Conservation (phyloP, 805 yeast genomes). For the Ogataea saltuana region DNA sequence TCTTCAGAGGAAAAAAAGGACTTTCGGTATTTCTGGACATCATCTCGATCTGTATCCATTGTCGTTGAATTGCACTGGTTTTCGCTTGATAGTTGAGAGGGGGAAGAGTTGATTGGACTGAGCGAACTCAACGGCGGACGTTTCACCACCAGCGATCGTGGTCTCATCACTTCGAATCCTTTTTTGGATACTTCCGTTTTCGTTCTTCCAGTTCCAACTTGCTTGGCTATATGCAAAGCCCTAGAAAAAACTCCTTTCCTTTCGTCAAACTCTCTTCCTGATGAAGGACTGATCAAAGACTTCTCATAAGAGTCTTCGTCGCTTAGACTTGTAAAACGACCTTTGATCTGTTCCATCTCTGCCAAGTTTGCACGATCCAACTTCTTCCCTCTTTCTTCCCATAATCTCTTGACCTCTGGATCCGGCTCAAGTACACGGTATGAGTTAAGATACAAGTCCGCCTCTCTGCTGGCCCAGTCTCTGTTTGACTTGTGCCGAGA, state of each 20-base stretch:
- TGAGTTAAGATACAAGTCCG: slow-evolving; percentile 51
- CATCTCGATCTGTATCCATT: not conserved
- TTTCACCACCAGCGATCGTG: slow-evolving; percentile 17
- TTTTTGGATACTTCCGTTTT: not conserved
- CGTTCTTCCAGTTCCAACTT: not conserved
- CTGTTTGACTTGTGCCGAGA: slow-evolving; percentile 11
- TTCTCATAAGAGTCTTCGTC: not conserved
- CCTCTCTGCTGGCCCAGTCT: slow-evolving; percentile 63
- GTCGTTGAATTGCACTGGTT: not conserved
- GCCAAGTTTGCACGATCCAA: slow-evolving; percentile 21
- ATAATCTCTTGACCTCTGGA: slow-evolving; percentile 50
- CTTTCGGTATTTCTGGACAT: not conserved
- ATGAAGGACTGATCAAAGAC: not conserved
- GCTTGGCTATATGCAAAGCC: not conserved
- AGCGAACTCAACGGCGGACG: not conserved
- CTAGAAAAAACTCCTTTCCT: slow-evolving; percentile 2
- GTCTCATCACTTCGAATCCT: slow-evolving; percentile 36
- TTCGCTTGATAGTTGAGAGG: too few relatives aligned
- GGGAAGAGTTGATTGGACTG: not conserved
- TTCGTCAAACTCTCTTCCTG: slow-evolving; percentile 2
- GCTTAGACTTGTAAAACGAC: not conserved
- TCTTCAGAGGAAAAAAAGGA: not conserved
- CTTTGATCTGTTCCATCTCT: slow-evolving; percentile 9
- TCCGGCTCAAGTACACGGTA: slow-evolving; percentile 45
- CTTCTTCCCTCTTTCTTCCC: slow-evolving; percentile 48